Evolutionary conservation across 2,329 filamentous ascomycete genomes (phyloP).

Genomic region (Nemania sp.): DNA sequence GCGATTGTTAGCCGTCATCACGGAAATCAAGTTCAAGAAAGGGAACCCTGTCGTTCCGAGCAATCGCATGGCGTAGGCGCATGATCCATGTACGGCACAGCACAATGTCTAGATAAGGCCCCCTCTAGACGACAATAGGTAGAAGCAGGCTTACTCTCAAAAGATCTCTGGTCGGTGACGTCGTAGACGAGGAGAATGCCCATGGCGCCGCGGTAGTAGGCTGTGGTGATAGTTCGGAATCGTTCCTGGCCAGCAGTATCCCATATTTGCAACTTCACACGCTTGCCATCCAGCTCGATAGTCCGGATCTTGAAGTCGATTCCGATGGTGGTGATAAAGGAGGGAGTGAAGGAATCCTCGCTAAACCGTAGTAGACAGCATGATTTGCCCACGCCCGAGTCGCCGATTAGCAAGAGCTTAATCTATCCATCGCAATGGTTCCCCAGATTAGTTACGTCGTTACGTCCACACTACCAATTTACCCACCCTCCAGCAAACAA

Average conservation of each 20-base stretch:
- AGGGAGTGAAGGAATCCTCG: slow-evolving; percentile 96
- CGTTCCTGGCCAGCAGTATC: slow-evolving; percentile 98
- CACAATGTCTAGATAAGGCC: background rate
- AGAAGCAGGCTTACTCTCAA: slow-evolving; percentile 76
- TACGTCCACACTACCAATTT: too few species aligned
- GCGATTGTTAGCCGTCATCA: slow-evolving; percentile 31
- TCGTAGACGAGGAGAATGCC: slow-evolving; percentile 98
- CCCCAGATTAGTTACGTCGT: slow-evolving; percentile 34
- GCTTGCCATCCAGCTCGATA: slow-evolving; percentile 98
- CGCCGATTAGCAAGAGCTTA: slow-evolving; percentile 95
- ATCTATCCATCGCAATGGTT: slow-evolving; percentile 69
- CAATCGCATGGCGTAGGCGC: background rate
- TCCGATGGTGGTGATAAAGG: slow-evolving; percentile 98
- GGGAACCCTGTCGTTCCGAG: background rate
- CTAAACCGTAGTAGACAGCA: slow-evolving; percentile 97
- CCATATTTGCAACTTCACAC: slow-evolving; percentile 99
- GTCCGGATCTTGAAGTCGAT: slow-evolving; percentile 99
- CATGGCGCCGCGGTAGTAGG: slow-evolving; percentile 99
- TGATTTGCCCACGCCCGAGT: slow-evolving; percentile 96
- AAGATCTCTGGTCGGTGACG: slow-evolving; percentile 95
- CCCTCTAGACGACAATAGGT: slow-evolving; percentile 16
- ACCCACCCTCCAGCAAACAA: background rate
- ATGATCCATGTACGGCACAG: background rate
- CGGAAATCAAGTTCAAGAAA: background rate
- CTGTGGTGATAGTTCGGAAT: slow-evolving; percentile 98